A percentile compares a stretch with the other conserved stretches of the same genome.
These are phyloP conservation scores for Stentor roeselii DNA, from an alignment of 73 alveolate species.

Conservation along the genomic window DNA sequence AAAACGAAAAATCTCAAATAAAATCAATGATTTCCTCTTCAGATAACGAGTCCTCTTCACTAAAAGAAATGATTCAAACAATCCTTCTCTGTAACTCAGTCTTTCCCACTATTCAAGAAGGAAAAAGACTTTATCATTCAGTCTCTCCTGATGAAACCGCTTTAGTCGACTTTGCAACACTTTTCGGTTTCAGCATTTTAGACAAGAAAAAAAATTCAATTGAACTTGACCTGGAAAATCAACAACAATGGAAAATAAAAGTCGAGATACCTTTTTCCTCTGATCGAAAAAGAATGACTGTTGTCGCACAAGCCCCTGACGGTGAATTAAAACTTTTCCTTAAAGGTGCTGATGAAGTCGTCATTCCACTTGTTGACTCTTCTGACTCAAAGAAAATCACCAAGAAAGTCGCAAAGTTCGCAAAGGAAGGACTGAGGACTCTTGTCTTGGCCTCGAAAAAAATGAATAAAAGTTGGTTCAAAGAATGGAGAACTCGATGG, in stretches of 20 bases:
- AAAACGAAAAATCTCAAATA: not conserved
- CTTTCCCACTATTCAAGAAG: not conserved
- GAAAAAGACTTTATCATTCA: not conserved
- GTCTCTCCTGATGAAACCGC: not conserved
- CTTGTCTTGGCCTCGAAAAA: slow-evolving; percentile 79
- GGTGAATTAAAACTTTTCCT: slow-evolving; percentile 26
- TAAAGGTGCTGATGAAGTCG: slow-evolving; percentile 93
- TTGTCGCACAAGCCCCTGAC: slow-evolving; percentile 24
- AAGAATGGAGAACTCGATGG: slow-evolving; percentile 2
- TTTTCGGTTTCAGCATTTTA: not conserved
- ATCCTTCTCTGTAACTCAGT: not conserved
- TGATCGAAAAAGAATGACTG: slow-evolving; percentile 69
- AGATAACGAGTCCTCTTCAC: not conserved
- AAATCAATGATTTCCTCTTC: not conserved
- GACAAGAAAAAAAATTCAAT: not conserved
- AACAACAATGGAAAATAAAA: slow-evolving; percentile 50
- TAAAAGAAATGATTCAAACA: not conserved
- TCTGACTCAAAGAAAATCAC: not conserved
- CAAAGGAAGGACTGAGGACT: slow-evolving; percentile 91
- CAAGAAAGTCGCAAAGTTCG: slow-evolving; percentile 54
- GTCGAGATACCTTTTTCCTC: slow-evolving; percentile 65
- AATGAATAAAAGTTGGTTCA: slow-evolving; percentile 32
- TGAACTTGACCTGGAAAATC: too few species aligned
- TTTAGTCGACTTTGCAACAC: not conserved
- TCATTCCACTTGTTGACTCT: not conserved